Evolutionary conservation across 2,329 filamentous ascomycete species (phyloP).

Genomic region (Endothia cerciana): DNA sequence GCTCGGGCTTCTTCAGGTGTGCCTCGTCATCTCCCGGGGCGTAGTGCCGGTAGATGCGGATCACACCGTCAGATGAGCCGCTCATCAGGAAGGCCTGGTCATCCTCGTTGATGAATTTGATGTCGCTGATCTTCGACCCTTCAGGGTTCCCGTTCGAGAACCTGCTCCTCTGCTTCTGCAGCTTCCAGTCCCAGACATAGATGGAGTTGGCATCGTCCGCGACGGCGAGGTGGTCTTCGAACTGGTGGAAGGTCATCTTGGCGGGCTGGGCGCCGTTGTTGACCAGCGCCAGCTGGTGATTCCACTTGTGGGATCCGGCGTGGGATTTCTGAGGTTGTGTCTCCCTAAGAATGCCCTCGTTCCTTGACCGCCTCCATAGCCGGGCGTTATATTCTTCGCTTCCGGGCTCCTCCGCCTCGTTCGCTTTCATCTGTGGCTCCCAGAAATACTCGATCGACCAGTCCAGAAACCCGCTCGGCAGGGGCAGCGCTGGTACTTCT

Average conservation of each 20-base stretch:
- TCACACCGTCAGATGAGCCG: slow-evolving; percentile 90
- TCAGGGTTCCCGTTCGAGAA: slow-evolving; percentile 95
- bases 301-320: slow-evolving; percentile 86
- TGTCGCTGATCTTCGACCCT: slow-evolving; percentile 89
- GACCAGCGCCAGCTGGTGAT: slow-evolving; percentile 78
- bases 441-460: slow-evolving; percentile 99
- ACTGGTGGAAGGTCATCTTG: slow-evolving; percentile 96
- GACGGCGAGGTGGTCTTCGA: slow-evolving; percentile 92
- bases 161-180: slow-evolving; percentile 71
- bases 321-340: slow-evolving; percentile 93
- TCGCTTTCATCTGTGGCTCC: slow-evolving; percentile 96
- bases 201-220: slow-evolving; percentile 92
- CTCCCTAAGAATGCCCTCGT: slow-evolving; percentile 88
- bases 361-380: slow-evolving; percentile 88
- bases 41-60: slow-evolving; percentile 92
- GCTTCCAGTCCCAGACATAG: slow-evolving; percentile 92
- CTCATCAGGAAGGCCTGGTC: slow-evolving; percentile 94
- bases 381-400: slow-evolving; percentile 96
- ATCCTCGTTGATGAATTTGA: slow-evolving; percentile 98
- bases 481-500: slow-evolving; percentile 67
- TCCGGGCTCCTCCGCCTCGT: slow-evolving; percentile 93
- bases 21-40: slow-evolving; percentile 59
- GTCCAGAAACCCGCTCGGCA: slow-evolving; percentile 84
- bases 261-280: slow-evolving; percentile 88
- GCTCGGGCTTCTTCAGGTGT: slow-evolving; percentile 65